These are phyloP conservation scores for Claviceps capensis DNA, from an alignment of 2,329 filamentous ascomycete genomes.

Conservation along the genomic window DNA sequence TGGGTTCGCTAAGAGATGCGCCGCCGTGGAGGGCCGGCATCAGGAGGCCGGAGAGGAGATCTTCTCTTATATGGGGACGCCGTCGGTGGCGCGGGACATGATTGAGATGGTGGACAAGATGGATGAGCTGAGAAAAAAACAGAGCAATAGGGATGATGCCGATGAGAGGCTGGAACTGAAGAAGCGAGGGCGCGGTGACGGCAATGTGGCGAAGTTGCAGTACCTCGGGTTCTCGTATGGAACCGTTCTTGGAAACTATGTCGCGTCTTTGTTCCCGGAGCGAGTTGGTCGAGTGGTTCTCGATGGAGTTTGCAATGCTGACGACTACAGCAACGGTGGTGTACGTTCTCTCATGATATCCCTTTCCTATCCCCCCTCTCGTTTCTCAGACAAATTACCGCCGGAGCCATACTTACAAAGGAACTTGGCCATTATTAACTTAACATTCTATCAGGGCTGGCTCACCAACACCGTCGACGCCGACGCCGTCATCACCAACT, in stretches of 20 bases:
- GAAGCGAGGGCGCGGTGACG: conserved; percentile 3
- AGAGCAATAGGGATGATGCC: background rate
- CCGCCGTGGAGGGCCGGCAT: conserved; percentile 4
- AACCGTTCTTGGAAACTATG: conserved; percentile 21
- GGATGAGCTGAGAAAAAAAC: conserved; percentile 17
- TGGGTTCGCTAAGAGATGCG: conserved; percentile 18
- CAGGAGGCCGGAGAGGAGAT: conserved; percentile 13
- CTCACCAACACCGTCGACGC: conserved; percentile 23
- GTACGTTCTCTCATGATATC: conserved; percentile 12
- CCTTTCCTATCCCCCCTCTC: background rate
- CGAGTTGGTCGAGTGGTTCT: conserved; percentile 28
- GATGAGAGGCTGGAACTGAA: conserved; percentile 5
- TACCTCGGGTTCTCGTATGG: conserved; percentile 39
- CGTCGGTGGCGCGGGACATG: conserved; percentile 29
- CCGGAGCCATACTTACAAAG: too few relatives aligned
- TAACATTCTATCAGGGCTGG: conserved; percentile 16
- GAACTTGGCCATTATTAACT: too few relatives aligned
- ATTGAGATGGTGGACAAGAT: conserved; percentile 29
- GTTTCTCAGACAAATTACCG: background rate
- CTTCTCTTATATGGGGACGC: conserved; percentile 20
- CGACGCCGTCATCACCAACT: conserved; percentile 18
- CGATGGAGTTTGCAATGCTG: conserved; percentile 23
- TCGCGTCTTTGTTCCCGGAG: conserved; percentile 22
- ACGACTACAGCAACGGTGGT: conserved; percentile 20
- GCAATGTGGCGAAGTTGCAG: conserved; percentile 18